A percentile compares a stretch with the other conserved stretches of the same genome.
phyloP scores from a whole-genome alignment of 2,329 filamentous ascomycete genomes.

The Hawksworthiomyces lignivorus region DNA sequence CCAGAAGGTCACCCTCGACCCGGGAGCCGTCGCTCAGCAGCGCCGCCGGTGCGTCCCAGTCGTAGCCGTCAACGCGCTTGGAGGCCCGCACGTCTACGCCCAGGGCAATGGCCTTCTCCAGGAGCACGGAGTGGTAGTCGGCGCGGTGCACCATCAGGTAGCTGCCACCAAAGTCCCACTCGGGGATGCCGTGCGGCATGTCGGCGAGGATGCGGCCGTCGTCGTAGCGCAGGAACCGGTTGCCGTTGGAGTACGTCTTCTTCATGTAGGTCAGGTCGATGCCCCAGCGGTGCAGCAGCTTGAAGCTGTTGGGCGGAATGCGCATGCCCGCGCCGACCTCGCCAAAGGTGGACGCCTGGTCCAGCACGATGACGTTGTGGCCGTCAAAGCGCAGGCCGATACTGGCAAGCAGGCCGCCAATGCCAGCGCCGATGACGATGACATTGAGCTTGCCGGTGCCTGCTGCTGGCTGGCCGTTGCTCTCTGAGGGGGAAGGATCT shows the following conservation, averaged over 20 bases:
- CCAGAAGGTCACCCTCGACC: constrained; percentile 16
- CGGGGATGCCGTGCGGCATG: constrained; percentile 16
- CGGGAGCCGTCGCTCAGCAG: constrained; percentile 16
- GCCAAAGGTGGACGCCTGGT: constrained; percentile 9
- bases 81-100: constrained; percentile 18
- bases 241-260: constrained; percentile 5
- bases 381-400: constrained; percentile 7
- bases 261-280: constrained; percentile 1
- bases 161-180: constrained; percentile 22
- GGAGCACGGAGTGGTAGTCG: constrained; percentile 24
- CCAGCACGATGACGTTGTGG: constrained; percentile 12
- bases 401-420: constrained; percentile 11
- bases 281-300: constrained; percentile 23
- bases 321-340: constrained; percentile 13
- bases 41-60: constrained; percentile 17
- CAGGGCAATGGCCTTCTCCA: constrained; percentile 17
- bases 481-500: too few relatives aligned
- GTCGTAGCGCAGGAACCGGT: constrained; percentile 8
- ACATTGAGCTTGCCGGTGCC: constrained; percentile 5
- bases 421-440: constrained; percentile 14
- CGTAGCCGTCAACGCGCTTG: constrained; percentile 19
- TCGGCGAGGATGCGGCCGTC: background rate
- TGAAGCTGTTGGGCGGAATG: constrained; percentile 25
- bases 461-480: too few relatives aligned
- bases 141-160: constrained; percentile 29